Conservation (phyloP, 1,284 basidiomycete species). For the Malassezia caprae region DNA sequence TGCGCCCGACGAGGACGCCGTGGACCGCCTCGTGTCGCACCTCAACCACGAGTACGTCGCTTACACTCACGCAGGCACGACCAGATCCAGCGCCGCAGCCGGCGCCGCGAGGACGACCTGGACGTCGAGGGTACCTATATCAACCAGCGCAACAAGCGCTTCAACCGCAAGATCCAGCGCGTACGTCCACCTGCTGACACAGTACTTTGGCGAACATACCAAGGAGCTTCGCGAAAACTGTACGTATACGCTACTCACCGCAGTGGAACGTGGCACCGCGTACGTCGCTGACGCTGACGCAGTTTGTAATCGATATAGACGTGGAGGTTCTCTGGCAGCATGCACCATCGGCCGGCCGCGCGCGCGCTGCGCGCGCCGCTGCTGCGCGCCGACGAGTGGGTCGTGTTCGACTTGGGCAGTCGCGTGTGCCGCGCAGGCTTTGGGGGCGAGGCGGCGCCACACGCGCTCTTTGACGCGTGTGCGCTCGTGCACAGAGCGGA, state of each 20-base stretch:
- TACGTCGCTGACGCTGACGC: constrained; percentile 3
- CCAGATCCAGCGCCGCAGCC: constrained; percentile 59
- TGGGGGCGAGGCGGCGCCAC: constrained; percentile 37
- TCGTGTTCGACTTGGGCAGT: constrained; percentile 40
- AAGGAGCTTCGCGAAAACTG: constrained; percentile 55
- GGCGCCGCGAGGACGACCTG: constrained; percentile 77
- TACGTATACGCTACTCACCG: constrained; percentile 14
- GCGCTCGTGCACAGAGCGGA: constrained; percentile 8
- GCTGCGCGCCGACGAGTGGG: constrained; percentile 22
- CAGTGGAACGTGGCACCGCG: constrained; percentile 24
- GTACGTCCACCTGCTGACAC: constrained; percentile 6
- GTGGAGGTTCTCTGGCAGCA: neutral
- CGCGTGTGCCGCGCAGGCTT: constrained; percentile 36
- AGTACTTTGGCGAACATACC: constrained; percentile 93
- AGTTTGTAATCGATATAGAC: neutral
- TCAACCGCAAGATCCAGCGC: constrained; percentile 96
- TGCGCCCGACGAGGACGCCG: constrained; percentile 84
- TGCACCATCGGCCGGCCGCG: neutral
- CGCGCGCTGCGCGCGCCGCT: neutral
- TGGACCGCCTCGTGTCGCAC: constrained; percentile 81
- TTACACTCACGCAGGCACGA: constrained; percentile 15
- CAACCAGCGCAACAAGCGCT: constrained; percentile 92
- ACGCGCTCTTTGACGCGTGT: constrained; percentile 40
- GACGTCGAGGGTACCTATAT: constrained; percentile 96
- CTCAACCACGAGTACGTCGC: constrained; percentile 78